A percentile compares a stretch with the other conserved stretches of the same genome.
Conservation (phyloP, 2,329 filamentous ascomycete genomes). For the Penicillium sp. region DNA sequence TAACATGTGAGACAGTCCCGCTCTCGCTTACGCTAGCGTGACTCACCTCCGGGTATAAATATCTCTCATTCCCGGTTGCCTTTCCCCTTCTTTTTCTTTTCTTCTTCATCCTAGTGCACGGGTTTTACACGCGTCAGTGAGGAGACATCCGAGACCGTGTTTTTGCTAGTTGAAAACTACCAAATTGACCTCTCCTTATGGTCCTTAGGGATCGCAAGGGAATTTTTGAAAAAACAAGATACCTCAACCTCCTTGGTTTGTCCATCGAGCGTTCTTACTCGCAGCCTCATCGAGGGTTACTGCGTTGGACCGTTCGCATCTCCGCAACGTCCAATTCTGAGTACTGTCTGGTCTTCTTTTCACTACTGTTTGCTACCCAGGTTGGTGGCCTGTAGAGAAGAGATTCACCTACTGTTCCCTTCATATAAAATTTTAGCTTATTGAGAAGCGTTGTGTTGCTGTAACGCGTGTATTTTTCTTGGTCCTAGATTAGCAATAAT, state of each 20-base stretch:
- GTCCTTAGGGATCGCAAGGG: slow-evolving; percentile 67
- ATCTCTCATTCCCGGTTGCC: background rate
- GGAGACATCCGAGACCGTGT: slow-evolving; percentile 83
- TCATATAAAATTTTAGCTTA: background rate
- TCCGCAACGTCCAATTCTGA: background rate
- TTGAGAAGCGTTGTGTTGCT: background rate
- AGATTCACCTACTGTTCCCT: slow-evolving; percentile 10
- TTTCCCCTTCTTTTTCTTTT: slow-evolving; percentile 37
- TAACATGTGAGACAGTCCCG: background rate
- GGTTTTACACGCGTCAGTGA: slow-evolving; percentile 83
- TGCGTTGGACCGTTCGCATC: background rate
- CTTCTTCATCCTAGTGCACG: slow-evolving; percentile 51
- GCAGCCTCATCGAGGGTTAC: background rate
- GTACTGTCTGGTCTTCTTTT: slow-evolving; percentile 37
- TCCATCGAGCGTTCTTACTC: slow-evolving; percentile 1
- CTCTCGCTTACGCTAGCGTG: slow-evolving; percentile 34
- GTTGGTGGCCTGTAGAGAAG: slow-evolving; percentile 42
- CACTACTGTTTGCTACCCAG: slow-evolving; percentile 36
- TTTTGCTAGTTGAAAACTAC: slow-evolving; percentile 92
- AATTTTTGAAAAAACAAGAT: slow-evolving; percentile 69
- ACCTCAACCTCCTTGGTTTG: slow-evolving; percentile 22
- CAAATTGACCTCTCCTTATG: slow-evolving; percentile 72
- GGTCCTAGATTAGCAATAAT: background rate
- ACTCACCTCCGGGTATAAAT: slow-evolving; percentile 22
- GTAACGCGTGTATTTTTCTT: too few species aligned